phyloP scores from a whole-genome alignment of 164 flowering plant genomes.

The Tetracentron sinense region DNA sequence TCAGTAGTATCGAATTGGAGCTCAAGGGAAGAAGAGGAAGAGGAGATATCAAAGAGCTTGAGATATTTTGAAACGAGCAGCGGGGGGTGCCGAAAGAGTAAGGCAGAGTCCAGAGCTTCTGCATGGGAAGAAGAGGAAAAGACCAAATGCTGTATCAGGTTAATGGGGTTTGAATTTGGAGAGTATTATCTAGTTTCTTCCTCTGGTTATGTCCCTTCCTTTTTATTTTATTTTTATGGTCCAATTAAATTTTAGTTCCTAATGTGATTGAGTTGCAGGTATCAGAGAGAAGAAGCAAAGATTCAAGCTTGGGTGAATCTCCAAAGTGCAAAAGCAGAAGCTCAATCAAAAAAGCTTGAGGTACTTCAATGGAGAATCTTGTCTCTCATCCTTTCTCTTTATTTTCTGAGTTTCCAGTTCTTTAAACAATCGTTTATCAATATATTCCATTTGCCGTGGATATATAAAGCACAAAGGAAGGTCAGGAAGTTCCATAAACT shows the following conservation, averaged over 20 bases:
- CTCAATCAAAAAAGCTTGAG: conserved; percentile 75
- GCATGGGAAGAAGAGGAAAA: conserved; percentile 76
- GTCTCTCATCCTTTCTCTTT: not conserved
- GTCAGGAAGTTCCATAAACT: too few relatives aligned
- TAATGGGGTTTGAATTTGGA: not conserved
- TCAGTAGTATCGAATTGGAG: conserved; percentile 61
- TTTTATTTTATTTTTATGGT: too few relatives aligned
- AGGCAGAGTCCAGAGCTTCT: conserved; percentile 44
- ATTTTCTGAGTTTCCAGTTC: too few relatives aligned
- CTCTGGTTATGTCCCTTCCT: too few relatives aligned
- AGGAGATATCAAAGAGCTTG: conserved; percentile 74
- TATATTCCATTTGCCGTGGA: too few relatives aligned
- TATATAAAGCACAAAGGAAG: too few relatives aligned
- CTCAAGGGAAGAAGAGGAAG: conserved; percentile 34
- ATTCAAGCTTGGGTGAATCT: conserved; percentile 96
- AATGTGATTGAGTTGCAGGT: conserved; percentile 33
- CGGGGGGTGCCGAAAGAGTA: conserved; percentile 27
- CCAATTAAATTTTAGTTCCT: not conserved
- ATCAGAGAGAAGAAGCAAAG: conserved; percentile 86
- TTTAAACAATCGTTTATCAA: too few relatives aligned
- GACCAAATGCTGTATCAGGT: conserved; percentile 67
- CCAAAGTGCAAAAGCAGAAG: conserved; percentile 29
- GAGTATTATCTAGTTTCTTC: too few relatives aligned
- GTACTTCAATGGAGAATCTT: conserved; percentile 23
- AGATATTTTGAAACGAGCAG: conserved; percentile 56